phyloP scores from a whole-genome alignment of 106 monocot genomes.

The Phalaenopsis equestris region DNA sequence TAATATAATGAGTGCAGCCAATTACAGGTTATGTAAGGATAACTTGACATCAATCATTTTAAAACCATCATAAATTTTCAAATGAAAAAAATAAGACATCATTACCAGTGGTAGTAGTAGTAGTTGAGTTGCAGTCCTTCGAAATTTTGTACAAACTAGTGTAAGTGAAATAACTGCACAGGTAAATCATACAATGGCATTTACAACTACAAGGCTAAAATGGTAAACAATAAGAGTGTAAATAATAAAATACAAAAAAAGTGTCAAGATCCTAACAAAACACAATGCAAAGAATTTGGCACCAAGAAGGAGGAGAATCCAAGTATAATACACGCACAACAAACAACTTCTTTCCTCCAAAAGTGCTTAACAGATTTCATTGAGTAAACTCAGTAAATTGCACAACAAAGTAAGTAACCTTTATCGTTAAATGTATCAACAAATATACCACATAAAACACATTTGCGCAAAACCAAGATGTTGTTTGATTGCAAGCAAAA shows the following conservation, averaged over 20 bases:
- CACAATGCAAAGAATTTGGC: neutral
- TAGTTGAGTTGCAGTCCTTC: conserved; percentile 19
- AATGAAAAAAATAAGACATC: neutral
- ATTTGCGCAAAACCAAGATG: neutral
- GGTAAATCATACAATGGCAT: conserved; percentile 1
- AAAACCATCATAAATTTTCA: neutral
- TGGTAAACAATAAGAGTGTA: neutral
- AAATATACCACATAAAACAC: neutral
- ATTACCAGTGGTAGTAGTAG: conserved; percentile 16
- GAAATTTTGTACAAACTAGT: conserved; percentile 62
- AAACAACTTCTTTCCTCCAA: neutral
- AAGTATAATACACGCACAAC: neutral
- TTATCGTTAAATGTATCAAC: neutral
- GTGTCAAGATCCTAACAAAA: neutral
- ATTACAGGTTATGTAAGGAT: neutral
- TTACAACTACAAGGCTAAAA: conserved; percentile 2
- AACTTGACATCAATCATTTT: neutral
- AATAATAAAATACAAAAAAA: neutral
- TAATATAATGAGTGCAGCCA: neutral
- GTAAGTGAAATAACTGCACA: conserved; percentile 73
- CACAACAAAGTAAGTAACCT: neutral
- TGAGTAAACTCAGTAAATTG: neutral
- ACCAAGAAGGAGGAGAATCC: neutral
- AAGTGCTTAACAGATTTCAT: neutral
- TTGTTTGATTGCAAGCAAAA: no score